phyloP scores from a whole-genome alignment of 768 basidiomycete genomes.

The Tricholoma terreum region DNA sequence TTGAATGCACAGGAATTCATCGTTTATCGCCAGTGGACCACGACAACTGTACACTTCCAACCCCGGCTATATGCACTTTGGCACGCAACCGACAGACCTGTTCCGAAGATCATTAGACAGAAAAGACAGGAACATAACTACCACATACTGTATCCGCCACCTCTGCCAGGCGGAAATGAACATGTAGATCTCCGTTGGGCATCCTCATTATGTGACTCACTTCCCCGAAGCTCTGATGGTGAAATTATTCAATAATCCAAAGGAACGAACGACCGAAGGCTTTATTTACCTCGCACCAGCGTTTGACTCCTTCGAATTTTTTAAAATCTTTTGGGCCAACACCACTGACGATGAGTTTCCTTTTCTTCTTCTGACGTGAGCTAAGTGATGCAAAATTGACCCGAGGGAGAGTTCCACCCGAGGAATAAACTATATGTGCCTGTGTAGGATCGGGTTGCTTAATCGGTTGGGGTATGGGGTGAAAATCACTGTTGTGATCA shows the following conservation, averaged over 20 bases:
- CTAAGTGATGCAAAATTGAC: slow-evolving; percentile 38
- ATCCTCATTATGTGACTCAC: slow-evolving; percentile 67
- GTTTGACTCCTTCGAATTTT: slow-evolving; percentile 65
- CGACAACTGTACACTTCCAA: slow-evolving; percentile 75
- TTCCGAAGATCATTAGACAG: slow-evolving; percentile 3
- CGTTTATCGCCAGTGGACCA: slow-evolving; percentile 62
- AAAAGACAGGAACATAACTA: not conserved
- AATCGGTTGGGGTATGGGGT: slow-evolving; percentile 20
- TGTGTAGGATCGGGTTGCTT: slow-evolving; percentile 18
- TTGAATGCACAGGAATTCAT: slow-evolving; percentile 14
- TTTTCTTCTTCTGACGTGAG: slow-evolving; percentile 46
- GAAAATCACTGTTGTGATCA: slow-evolving; percentile 22
- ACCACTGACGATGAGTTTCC: slow-evolving; percentile 70
- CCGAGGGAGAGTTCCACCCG: slow-evolving; percentile 29
- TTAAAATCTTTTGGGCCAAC: slow-evolving; percentile 55
- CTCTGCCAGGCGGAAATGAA: slow-evolving; percentile 70
- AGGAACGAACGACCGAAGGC: slow-evolving; percentile 12
- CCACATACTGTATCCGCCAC: slow-evolving; percentile 74
- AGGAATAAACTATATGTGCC: slow-evolving; percentile 38
- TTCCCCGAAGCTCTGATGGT: slow-evolving; percentile 68
- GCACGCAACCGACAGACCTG: slow-evolving; percentile 80
- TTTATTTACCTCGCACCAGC: slow-evolving; percentile 72
- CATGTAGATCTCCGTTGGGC: slow-evolving; percentile 76
- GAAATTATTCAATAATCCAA: slow-evolving; percentile 2
- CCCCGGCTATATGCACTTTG: slow-evolving; percentile 67